Evolutionary conservation across 2,329 filamentous ascomycete species (phyloP).

Genomic region (Monilinia fructigena): DNA sequence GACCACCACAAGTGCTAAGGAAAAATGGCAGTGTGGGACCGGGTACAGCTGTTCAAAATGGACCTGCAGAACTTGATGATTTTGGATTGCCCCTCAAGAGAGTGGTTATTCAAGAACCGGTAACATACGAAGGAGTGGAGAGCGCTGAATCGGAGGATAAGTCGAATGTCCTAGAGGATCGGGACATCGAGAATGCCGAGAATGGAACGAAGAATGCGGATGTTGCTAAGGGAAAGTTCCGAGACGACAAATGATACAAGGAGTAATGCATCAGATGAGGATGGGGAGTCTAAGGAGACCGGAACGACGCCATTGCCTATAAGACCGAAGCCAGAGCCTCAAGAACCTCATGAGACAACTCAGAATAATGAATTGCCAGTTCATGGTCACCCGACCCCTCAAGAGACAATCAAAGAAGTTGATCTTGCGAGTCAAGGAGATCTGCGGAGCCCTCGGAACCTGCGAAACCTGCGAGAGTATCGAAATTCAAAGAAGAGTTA

Average conservation of each 20-base stretch:
- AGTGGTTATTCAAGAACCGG: slow-evolving; percentile 42
- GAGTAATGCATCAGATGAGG: slow-evolving; percentile 40
- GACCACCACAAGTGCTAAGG: slow-evolving; percentile 29
- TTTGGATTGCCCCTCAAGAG: slow-evolving; percentile 67
- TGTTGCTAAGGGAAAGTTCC: background rate
- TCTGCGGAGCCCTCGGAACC: slow-evolving; percentile 17
- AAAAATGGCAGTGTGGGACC: slow-evolving; percentile 29
- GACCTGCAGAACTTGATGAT: slow-evolving; percentile 58
- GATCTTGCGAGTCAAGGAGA: slow-evolving; percentile 20
- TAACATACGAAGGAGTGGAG: slow-evolving; percentile 26
- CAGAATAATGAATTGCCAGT: slow-evolving; percentile 8
- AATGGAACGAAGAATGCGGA: slow-evolving; percentile 19
- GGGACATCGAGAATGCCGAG: slow-evolving; percentile 5
- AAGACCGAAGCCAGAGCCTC: slow-evolving; percentile 29
- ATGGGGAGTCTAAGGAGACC: slow-evolving; percentile 45
- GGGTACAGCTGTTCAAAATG: slow-evolving; percentile 21
- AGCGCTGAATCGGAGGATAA: background rate
- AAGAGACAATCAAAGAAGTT: slow-evolving; percentile 23
- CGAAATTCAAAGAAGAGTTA: background rate
- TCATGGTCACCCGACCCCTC: slow-evolving; percentile 10
- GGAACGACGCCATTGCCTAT: slow-evolving; percentile 38
- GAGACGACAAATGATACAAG: slow-evolving; percentile 25
- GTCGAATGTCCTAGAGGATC: background rate
- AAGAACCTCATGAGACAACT: slow-evolving; percentile 22
- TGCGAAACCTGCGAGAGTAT: slow-evolving; percentile 10